A percentile compares a stretch with the other conserved stretches of the same genome.
Conservation (phyloP, 2,329 filamentous ascomycete species). For the Dactylellina cionopaga region DNA sequence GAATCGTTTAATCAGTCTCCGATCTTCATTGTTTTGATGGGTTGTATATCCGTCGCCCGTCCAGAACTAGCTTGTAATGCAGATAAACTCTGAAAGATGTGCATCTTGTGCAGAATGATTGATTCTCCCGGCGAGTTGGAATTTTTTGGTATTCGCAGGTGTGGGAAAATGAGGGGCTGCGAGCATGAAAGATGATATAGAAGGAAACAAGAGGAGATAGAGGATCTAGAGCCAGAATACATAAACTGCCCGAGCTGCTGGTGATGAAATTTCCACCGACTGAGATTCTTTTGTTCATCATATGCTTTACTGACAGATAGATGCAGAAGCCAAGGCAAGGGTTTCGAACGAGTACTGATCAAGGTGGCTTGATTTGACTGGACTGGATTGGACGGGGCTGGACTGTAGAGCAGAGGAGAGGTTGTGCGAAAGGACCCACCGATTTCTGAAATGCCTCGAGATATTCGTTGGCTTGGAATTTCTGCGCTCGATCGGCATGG, state of each 20-base stretch:
- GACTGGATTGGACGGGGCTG: constrained; percentile 48
- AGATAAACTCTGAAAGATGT: constrained; percentile 42
- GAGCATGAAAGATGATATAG: constrained; percentile 12
- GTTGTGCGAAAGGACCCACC: constrained; percentile 67
- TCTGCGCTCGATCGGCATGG: constrained; percentile 80
- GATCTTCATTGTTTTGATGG: constrained; percentile 37
- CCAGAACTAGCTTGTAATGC: constrained; percentile 44
- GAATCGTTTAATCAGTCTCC: constrained; percentile 44
- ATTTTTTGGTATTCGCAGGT: constrained; percentile 23
- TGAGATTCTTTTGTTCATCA: constrained; percentile 38
- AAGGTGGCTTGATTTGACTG: constrained; percentile 43
- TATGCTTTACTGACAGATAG: constrained; percentile 33
- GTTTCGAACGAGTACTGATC: constrained; percentile 50
- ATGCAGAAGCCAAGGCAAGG: constrained; percentile 48
- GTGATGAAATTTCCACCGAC: constrained; percentile 41
- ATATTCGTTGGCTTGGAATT: constrained; percentile 89
- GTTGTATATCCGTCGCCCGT: constrained; percentile 45
- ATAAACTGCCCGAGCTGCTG: constrained; percentile 45
- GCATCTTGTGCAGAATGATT: constrained; percentile 28
- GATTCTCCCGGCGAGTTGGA: constrained; percentile 35
- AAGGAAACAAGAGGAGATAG: constrained; percentile 37
- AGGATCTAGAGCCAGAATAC: constrained; percentile 45
- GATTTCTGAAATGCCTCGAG: constrained; percentile 98
- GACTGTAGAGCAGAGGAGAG: constrained; percentile 52
- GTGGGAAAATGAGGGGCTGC: constrained; percentile 13